Base-by-base conservation (phyloP, 1,139 yeast genomes). In the Meyerozyma athensensis region DNA sequence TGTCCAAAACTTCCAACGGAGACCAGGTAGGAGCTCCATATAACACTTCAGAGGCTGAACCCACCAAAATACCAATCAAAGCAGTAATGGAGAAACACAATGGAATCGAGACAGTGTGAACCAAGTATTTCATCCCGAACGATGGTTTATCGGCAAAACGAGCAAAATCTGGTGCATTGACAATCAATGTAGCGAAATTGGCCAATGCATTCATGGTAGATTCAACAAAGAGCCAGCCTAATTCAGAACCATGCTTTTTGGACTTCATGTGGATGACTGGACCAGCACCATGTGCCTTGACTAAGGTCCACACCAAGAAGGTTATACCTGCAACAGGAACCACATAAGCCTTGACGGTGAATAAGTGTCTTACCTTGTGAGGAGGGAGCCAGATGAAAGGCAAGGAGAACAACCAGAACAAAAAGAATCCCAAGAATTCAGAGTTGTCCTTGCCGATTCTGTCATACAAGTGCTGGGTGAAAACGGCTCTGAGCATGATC, bases 121-220 rank as follows among this genome's bases (percentile, higher is more conserved):
- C 72, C 44, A 68, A 48, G 43, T 68, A 68, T 43, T 68, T 69
- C 59, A 68, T 63, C 17, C 64, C 56, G 42, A 64, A 67, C 7
- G 69, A 54, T 7, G 71, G 69, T 36, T 54, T 56, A 40, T 72
- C 74, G 7, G 96, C 83, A 58, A 87, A 84, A 58, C 96, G 79
- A 17, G 95, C 73, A 59, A 86, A 87, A 71, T 89, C 97, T 0
- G 96, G 95, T 14, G 95, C 84, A 61, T 89, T 89, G 45, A 84
- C 77, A 52, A 86, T 83, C 53, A 89, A 72, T 6, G 96, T 85
- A 5, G 95, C 94, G 53, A 87, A 87, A 61, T 86, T 85, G 19
- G 95, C 87, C 48, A 89, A 67, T 37, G 89, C 72, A 56, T 82
- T 81, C 87, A 87, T 82, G 30, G 81, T 65, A n/a, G 89, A 75